phyloP scores from a whole-genome alignment of 1,284 basidiomycete genomes.

The Ustilago trichophora region DNA sequence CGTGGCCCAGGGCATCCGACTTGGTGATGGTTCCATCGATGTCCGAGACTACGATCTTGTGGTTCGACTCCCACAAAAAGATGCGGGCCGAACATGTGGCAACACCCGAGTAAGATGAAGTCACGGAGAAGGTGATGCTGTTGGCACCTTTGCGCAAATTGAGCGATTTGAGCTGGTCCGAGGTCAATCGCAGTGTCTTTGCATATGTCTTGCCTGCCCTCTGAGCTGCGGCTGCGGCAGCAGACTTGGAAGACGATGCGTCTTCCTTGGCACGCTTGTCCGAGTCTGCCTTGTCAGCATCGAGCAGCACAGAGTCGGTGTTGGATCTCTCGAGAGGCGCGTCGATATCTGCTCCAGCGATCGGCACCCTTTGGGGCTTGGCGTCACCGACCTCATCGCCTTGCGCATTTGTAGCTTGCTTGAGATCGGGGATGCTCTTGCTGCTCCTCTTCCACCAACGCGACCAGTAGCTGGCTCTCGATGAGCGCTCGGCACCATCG shows the following conservation, averaged over 20 bases:
- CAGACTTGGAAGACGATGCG: too few relatives aligned
- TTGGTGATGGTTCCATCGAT: conserved; percentile 97
- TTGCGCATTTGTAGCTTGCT: conserved; percentile 14
- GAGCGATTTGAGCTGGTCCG: conserved; percentile 77
- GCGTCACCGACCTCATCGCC: neutral
- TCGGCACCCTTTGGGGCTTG: conserved; percentile 1
- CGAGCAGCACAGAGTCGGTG: conserved; percentile 45
- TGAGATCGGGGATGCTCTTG: conserved; percentile 44
- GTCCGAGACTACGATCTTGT: conserved; percentile 92
- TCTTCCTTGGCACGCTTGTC: conserved; percentile 1
- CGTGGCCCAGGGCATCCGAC: conserved; percentile 95
- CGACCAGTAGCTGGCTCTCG: conserved; percentile 50
- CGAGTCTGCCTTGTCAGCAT: conserved; percentile 12
- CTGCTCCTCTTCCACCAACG: conserved; percentile 60
- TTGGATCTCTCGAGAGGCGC: conserved; percentile 42
- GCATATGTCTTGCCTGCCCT: conserved; percentile 75
- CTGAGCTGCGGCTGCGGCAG: conserved; percentile 3
- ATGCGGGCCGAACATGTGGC: conserved; percentile 86
- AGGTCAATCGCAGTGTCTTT: conserved; percentile 88
- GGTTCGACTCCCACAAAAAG: conserved; percentile 92
- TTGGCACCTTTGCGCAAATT: conserved; percentile 89
- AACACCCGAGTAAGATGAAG: conserved; percentile 80
- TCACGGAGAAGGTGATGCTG: conserved; percentile 89
- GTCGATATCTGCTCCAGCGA: conserved; percentile 3
- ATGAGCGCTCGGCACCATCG: conserved; percentile 37